A percentile compares a stretch with the other conserved stretches of the same genome.
Evolutionary conservation across 1,284 basidiomycete genomes (phyloP).

Genomic region (Leccinum pachyderme): DNA sequence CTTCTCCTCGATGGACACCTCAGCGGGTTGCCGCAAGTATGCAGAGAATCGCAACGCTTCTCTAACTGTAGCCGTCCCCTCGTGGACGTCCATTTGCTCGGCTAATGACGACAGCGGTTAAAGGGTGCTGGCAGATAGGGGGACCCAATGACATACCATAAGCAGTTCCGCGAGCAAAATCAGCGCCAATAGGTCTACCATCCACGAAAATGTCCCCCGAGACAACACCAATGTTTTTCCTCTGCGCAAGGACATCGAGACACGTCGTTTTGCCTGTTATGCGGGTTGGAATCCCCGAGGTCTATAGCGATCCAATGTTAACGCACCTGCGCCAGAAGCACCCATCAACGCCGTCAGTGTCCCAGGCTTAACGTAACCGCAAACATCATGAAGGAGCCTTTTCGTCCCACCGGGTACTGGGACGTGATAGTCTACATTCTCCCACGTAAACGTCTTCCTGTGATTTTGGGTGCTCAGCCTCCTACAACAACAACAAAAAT

Average conservation of each 20-base stretch:
- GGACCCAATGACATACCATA: slow-evolving; percentile 48
- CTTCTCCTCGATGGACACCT: slow-evolving; percentile 76
- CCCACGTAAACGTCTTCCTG: slow-evolving; percentile 67
- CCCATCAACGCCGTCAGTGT: slow-evolving; percentile 80
- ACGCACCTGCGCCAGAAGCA: slow-evolving; percentile 67
- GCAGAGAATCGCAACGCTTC: slow-evolving; percentile 91
- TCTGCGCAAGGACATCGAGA: slow-evolving; percentile 84
- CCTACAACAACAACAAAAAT: neutral
- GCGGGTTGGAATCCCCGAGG: slow-evolving; percentile 20
- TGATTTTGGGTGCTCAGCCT: slow-evolving; percentile 23
- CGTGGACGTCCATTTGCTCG: slow-evolving; percentile 88
- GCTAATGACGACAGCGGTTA: slow-evolving; percentile 42
- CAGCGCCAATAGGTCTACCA: slow-evolving; percentile 68
- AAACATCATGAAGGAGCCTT: slow-evolving; percentile 81
- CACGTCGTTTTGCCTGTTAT: slow-evolving; percentile 66
- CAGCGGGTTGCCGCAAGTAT: slow-evolving; percentile 80
- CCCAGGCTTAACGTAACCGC: slow-evolving; percentile 87
- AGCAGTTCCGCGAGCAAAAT: slow-evolving; percentile 77
- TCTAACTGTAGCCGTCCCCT: slow-evolving; percentile 81
- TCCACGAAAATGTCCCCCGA: slow-evolving; percentile 80
- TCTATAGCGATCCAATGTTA: neutral
- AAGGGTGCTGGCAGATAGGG: slow-evolving; percentile 20
- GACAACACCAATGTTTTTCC: slow-evolving; percentile 86
- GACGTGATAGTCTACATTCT: slow-evolving; percentile 70
- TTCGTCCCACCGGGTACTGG: slow-evolving; percentile 68